Percentiles rank a stretch among this genome's conserved stretches.
These are phyloP conservation scores for Penicillium hesseltinei DNA, from an alignment of 2,329 filamentous ascomycete genomes.

Conservation along the genomic window DNA sequence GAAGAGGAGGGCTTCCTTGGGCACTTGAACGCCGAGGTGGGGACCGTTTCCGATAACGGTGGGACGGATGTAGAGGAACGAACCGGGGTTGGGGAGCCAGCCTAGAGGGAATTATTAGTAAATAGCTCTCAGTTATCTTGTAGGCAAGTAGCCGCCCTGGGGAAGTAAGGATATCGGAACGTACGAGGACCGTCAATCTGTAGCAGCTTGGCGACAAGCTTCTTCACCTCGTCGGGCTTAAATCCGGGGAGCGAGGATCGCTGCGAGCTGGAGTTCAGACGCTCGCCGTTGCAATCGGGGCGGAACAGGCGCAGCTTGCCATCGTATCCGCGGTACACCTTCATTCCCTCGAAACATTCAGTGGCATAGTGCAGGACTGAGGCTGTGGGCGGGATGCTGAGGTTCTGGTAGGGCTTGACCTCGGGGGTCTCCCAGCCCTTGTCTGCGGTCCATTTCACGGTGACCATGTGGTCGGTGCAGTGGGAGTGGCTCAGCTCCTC, in stretches of 20 bases:
- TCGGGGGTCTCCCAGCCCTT: constrained; percentile 72
- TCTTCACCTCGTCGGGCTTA: constrained; percentile 67
- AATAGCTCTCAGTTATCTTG: neutral
- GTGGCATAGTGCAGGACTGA: constrained; percentile 85
- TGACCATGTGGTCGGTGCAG: constrained; percentile 87
- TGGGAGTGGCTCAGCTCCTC: constrained; percentile 41
- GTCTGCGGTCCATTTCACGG: constrained; percentile 63
- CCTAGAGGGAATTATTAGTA: constrained; percentile 43
- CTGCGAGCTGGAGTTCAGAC: constrained; percentile 55
- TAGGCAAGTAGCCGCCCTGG: neutral
- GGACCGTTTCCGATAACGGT: constrained; percentile 81
- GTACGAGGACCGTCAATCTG: constrained; percentile 55
- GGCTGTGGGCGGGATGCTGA: constrained; percentile 76
- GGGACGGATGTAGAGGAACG: constrained; percentile 80
- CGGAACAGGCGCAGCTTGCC: constrained; percentile 74
- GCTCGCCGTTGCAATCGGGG: constrained; percentile 68
- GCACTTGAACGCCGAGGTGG: constrained; percentile 76
- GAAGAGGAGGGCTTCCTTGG: constrained; percentile 83
- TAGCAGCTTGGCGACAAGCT: constrained; percentile 71
- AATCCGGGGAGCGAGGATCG: constrained; percentile 76
- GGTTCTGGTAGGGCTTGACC: constrained; percentile 72
- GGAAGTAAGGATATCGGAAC: constrained; percentile 41
- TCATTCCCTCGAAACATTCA: constrained; percentile 86
- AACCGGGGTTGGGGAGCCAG: constrained; percentile 73
- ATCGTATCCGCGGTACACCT: constrained; percentile 67